Conservation (phyloP, 83 land plant species). For the Picea engelmannii region DNA sequence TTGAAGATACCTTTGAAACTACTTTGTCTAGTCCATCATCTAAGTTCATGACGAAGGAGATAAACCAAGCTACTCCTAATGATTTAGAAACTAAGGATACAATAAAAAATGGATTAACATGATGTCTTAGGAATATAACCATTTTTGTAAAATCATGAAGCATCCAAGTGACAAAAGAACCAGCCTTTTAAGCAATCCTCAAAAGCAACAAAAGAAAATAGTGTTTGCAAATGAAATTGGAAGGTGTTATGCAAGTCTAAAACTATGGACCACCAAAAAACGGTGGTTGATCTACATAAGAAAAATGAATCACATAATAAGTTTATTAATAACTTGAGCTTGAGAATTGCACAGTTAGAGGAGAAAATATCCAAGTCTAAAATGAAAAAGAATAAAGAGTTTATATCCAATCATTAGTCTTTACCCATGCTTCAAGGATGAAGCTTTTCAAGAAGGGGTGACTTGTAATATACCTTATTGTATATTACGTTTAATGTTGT, state of each 20-base stretch:
- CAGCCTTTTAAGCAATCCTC: background rate
- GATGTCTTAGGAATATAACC: slow-evolving; percentile 68
- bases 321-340: too few species aligned
- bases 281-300: too few species aligned
- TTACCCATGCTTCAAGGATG: too few species aligned
- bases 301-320: too few species aligned
- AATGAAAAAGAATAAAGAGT: too few species aligned
- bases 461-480: too few species aligned
- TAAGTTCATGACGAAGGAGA: background rate
- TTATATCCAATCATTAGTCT: too few species aligned
- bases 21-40: slow-evolving; percentile 9
- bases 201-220: slow-evolving; percentile 39
- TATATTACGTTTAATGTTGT: too few species aligned
- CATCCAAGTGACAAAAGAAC: background rate
- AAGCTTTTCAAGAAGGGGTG: too few species aligned
- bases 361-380: too few species aligned
- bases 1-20: slow-evolving; percentile 30
- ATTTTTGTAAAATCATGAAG: slow-evolving; percentile 73
- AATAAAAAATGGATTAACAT: slow-evolving; percentile 47
- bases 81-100: slow-evolving; percentile 40
- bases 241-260: slow-evolving; percentile 51
- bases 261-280: too few species aligned
- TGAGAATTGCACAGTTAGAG: too few species aligned
- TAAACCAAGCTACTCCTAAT: slow-evolving; percentile 24
- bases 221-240: slow-evolving; percentile 79